Evolutionary conservation across 1,284 basidiomycete species (phyloP).

Genomic region (Leccinum subspadiceum): DNA sequence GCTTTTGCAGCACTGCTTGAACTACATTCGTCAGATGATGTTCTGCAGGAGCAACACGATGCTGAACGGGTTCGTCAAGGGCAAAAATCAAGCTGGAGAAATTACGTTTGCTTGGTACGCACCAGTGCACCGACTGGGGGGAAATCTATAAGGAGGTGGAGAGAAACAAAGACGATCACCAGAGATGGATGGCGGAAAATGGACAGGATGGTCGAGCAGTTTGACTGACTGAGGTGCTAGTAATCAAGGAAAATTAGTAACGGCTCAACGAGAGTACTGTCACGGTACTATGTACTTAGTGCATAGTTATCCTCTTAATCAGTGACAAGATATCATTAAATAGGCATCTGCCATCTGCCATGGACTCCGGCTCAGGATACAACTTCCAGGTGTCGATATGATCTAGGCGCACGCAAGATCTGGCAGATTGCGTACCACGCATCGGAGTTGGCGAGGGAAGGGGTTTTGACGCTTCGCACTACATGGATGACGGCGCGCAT

Average conservation of each 20-base stretch:
- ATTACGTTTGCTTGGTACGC: neutral
- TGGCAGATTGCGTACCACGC: neutral
- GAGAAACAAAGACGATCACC: neutral
- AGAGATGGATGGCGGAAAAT: neutral
- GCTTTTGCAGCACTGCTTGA: slow-evolving; percentile 7
- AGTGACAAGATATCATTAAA: too few species aligned
- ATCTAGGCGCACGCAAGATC: neutral
- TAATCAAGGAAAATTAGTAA: neutral
- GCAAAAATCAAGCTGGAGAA: neutral
- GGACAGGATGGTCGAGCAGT: neutral
- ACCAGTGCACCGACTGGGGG: slow-evolving; percentile 3
- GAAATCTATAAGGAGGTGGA: slow-evolving; percentile 1
- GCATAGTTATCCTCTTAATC: neutral
- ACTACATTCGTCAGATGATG: slow-evolving; percentile 6
- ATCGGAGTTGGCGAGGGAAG: neutral
- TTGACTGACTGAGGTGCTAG: neutral
- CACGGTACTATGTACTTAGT: too few species aligned
- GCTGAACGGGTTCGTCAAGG: slow-evolving; percentile 2
- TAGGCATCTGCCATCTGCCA: too few species aligned
- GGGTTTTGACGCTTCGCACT: neutral
- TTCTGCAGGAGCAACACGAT: slow-evolving; percentile 7
- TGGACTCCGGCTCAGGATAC: neutral
- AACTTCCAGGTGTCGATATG: neutral
- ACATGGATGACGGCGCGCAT: neutral
- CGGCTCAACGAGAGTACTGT: neutral